Evolutionary conservation across 805 yeast species (phyloP).

Genomic region (Myxozyma neotropica): DNA sequence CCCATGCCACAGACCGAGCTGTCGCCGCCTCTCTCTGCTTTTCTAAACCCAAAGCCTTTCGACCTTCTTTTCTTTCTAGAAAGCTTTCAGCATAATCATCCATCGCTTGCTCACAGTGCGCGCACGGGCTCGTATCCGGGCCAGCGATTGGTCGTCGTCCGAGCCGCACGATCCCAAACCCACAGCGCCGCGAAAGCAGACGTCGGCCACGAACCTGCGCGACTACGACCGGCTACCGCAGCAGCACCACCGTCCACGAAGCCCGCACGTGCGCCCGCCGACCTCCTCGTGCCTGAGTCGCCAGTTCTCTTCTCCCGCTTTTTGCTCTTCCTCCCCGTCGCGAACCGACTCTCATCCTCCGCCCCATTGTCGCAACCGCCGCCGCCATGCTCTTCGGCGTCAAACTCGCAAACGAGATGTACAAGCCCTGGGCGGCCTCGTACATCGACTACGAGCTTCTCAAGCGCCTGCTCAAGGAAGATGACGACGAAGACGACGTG

Average conservation of each 20-base stretch:
- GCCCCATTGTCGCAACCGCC: not conserved
- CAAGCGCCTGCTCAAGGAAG: slow-evolving; percentile 72
- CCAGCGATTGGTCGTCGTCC: slow-evolving; percentile 6
- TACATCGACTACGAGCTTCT: slow-evolving; percentile 90
- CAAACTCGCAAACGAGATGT: slow-evolving; percentile 76
- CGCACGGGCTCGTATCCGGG: slow-evolving; percentile 5
- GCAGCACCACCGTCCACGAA: too few species aligned
- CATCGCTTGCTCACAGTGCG: too few species aligned
- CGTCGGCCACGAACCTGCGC: not conserved
- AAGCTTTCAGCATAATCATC: too few species aligned
- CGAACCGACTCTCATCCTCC: too few species aligned
- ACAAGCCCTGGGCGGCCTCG: slow-evolving; percentile 90
- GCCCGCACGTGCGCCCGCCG: too few species aligned
- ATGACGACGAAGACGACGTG: slow-evolving; percentile 19
- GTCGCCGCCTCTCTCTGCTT: too few species aligned
- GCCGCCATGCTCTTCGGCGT: slow-evolving; percentile 80
- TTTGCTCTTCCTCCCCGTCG: not conserved
- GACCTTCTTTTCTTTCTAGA: too few species aligned
- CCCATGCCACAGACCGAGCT: too few species aligned
- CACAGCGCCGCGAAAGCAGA: too few species aligned
- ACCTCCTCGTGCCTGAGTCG: not conserved
- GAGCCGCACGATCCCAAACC: slow-evolving; percentile 12
- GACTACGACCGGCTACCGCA: not conserved
- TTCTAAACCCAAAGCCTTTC: too few species aligned
- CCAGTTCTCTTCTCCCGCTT: not conserved